phyloP scores from a whole-genome alignment of 352 stramenopile species.

The Phytopythium delawarense region DNA sequence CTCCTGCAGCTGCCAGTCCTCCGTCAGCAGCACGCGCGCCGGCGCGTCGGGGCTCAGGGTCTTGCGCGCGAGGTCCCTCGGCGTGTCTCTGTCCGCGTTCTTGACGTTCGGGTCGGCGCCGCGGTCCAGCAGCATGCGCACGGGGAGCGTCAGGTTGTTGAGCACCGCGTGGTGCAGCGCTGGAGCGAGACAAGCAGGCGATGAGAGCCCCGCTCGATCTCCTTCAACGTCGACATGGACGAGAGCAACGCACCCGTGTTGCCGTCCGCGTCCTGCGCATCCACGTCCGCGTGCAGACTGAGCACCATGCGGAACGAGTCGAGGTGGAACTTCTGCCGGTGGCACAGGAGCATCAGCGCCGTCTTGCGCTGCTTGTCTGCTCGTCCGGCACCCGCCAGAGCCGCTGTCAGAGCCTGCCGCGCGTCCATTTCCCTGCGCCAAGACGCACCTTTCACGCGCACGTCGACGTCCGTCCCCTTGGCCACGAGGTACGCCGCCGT shows the following conservation, averaged over 20 bases:
- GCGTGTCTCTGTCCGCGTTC: conserved; percentile 45
- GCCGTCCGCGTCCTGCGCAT: conserved; percentile 51
- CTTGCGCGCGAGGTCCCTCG: conserved; percentile 38
- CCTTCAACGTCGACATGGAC: background rate
- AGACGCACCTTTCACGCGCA: conserved; percentile 35
- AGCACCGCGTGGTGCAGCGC: conserved; percentile 60
- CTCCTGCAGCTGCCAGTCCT: conserved; percentile 48
- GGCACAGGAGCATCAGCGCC: conserved; percentile 68
- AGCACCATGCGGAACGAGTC: conserved; percentile 81
- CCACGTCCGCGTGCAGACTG: conserved; percentile 51
- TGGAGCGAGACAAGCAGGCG: conserved; percentile 7
- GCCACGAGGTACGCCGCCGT: conserved; percentile 71
- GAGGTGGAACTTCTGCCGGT: conserved; percentile 70
- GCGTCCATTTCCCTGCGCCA: too few species aligned
- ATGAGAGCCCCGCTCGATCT: too few species aligned
- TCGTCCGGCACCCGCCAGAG: background rate
- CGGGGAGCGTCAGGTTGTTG: conserved; percentile 56
- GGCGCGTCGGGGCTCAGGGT: conserved; percentile 32
- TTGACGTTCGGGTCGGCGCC: conserved; percentile 34
- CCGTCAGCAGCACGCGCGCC: conserved; percentile 39
- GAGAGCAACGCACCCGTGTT: conserved; percentile 50
- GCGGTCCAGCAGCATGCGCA: conserved; percentile 66
- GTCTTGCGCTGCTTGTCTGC: conserved; percentile 38
- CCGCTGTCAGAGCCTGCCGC: background rate
- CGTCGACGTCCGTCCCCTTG: conserved; percentile 66